Base-by-base conservation (phyloP, 805 yeast species). In the Saccharomycopsis capsularis region DNA sequence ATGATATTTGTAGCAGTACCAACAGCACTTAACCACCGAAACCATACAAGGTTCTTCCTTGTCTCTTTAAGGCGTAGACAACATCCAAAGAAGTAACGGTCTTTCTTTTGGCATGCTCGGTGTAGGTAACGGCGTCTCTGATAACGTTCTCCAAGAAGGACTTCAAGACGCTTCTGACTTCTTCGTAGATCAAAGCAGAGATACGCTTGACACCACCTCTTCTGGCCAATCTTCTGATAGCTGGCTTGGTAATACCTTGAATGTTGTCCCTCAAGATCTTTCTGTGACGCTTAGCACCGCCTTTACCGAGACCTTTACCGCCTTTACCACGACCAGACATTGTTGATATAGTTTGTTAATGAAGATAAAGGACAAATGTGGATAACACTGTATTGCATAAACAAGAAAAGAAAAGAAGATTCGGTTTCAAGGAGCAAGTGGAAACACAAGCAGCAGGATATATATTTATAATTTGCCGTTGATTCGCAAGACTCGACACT, bases 171-270 rank as follows among this genome's bases (percentile, higher is more conserved):
- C 85, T 90, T 81, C 99, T 89, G 68, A 93, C 96, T 78, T 91
- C 97, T 76, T 91, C 99, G 79, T 91, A 91, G 71, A 91, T 91
- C 70, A 90, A 78, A 71, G 96, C 98, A 57, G 98, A 91, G 67
- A 91, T 91, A 86, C 99, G 96, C 85, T 91, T 91, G 69, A 91
- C 99, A 90, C 99, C 99, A 78, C 99, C 99, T 87, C 99, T 89
- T 84, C 99, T 91, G 45, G 99, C 99, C 67, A 91, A 84, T 87
- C 99, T 91, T 81, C 99, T 89, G 69, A 91, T 91, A 68, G 99
- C 99, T 69, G 99, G 99, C 82, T 91, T 91, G 57, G 99, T 91
- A 70, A 91, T 91, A 81, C 99, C 99, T 77, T 90, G 97, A 63
- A 93, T 91, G 91, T 91, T 93, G 74, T 93, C 99, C 81, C 98